These are phyloP conservation scores for Ormosia semicastrata DNA, from an alignment of 306 rosid genomes.

Conservation along the genomic window DNA sequence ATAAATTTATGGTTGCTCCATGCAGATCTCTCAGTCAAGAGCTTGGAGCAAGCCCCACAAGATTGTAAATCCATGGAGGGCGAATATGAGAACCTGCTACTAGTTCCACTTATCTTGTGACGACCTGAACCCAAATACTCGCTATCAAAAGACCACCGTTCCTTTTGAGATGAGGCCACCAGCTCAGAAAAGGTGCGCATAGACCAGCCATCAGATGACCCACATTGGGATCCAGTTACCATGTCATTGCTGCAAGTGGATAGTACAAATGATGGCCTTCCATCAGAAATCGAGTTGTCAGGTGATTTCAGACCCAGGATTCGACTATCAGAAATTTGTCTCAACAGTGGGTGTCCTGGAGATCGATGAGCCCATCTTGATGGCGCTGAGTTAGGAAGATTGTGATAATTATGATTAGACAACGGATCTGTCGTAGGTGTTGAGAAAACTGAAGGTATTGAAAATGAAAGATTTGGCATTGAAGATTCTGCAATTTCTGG, in stretches of 20 bases:
- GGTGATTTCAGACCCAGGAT: constrained; percentile 73
- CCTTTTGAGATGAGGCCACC: constrained; percentile 79
- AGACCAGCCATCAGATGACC: constrained; percentile 92
- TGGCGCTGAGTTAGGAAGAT: constrained; percentile 51
- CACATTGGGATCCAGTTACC: constrained; percentile 67
- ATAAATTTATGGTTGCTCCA: constrained; percentile 64
- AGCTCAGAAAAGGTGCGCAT: constrained; percentile 88
- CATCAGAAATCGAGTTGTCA: constrained; percentile 70
- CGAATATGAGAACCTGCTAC: constrained; percentile 70
- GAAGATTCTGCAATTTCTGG: constrained; percentile 51
- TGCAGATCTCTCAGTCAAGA: constrained; percentile 57
- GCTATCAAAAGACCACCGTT: constrained; percentile 82
- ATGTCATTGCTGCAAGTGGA: constrained; percentile 76
- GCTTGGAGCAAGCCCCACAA: constrained; percentile 71
- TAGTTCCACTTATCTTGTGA: constrained; percentile 60
- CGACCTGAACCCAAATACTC: constrained; percentile 62
- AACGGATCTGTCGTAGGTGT: constrained; percentile 41
- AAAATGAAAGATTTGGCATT: constrained; percentile 42
- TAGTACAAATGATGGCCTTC: constrained; percentile 65
- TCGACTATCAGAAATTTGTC: constrained; percentile 76
- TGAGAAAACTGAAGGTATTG: constrained; percentile 53
- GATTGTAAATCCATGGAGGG: constrained; percentile 61
- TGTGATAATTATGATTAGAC: constrained; percentile 38
- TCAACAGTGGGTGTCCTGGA: constrained; percentile 65
- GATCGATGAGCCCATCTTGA: constrained; percentile 70